Base-by-base conservation (phyloP, 2,329 filamentous ascomycete species). In the Arthrobotrys sphaeroides region DNA sequence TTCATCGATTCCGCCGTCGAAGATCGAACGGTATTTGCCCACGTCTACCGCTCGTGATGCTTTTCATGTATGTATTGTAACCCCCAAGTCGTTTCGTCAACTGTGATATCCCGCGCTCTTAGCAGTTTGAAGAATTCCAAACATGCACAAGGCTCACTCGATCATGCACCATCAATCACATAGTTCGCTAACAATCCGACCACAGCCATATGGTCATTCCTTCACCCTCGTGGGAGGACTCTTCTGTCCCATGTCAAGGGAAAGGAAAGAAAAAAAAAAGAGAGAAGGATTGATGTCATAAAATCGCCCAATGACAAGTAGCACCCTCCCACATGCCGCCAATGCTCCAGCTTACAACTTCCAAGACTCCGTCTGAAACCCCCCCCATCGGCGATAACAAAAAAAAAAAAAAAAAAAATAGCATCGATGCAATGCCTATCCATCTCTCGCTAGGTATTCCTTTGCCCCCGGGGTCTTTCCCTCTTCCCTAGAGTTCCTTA, bases 221-320 rank as follows among this genome's bases (percentile, higher is more conserved):
- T 5, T 24, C 22, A 1, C 12, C 20, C 51, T 55, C 51, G 28
- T 55, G 51, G 51, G 51, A 55, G 31, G 10, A 10, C 28, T 10
- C 5, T 33, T n/a, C n/a, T n/a, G n/a, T n/a, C n/a, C n/a, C n/a
- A n/a, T n/a, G n/a, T n/a, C n/a, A n/a, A n/a, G 18, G n/a, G 4
- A 28, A 12, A 36, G 10, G 26, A 24, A 26, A 47, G 26, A 24
- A 26, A 47, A 26, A 47, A 49, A 33, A 33, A 10, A 18, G n/a
- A 47, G 10, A 57, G 49, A 60, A 47, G 38, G 38, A 74, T 61
- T 74, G 69, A 74, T 74, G 69, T 74, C 69, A 74, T 67, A 16
- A 28, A 18, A 22, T 43, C 43, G 13, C 28, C 43, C 47, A 43
- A 59, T 31, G 16, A 43, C 40, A 20, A 36, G 31, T 47, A 47